Evolutionary conservation across 176 grass and related monocot species (phyloP), one percentile per base, ranked within the genome.

Genomic region (Triticum timopheevii): DNA sequence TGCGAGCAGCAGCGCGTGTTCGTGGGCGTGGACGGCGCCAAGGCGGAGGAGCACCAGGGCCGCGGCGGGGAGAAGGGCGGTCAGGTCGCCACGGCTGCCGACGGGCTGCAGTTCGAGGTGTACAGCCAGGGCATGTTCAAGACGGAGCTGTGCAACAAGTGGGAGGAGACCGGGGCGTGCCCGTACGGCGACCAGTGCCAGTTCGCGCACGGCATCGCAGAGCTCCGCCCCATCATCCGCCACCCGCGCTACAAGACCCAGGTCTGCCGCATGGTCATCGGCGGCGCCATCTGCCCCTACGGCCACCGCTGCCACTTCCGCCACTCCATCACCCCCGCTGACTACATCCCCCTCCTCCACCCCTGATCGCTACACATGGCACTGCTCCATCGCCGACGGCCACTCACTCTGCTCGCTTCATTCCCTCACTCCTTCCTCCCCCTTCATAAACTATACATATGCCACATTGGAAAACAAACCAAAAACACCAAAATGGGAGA

Each of bases 81-180:
- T 42, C 73, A 52, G 73, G 23, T 52, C 24, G 44, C 27, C 7
- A 76, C 1, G 81, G 73, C 82, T 64, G 72, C 70, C 15, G 89
- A 75, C 33, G 85, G 90, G 70, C 36, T 93, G 78, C 87, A 99
- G 83, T 76, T 96, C 84, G 87, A 99, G 82, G 97, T 93, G 77
- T 99, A 86, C 90, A 93, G 88, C 89, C 97, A 99, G 83, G 97
- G 94, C 34, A 99, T 92, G 94, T 94, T 93, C 84, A 99, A 99
- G 91, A 97, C 97, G 34, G 97, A 99, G 92, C 90, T 97, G 10
- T 99, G 97, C 94, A 99, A 99, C 90, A 99, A 94, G 68, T 99
- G 97, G 97, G 97, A 94, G 87, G 94, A 99, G 89, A 87, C 76
- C 5, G 90, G 97, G 52, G 73, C 85, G 54, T 99, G 97, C 71